These are phyloP conservation scores for Inonotus hispidus DNA, from an alignment of 1,284 basidiomycete genomes.

Conservation along the genomic window DNA sequence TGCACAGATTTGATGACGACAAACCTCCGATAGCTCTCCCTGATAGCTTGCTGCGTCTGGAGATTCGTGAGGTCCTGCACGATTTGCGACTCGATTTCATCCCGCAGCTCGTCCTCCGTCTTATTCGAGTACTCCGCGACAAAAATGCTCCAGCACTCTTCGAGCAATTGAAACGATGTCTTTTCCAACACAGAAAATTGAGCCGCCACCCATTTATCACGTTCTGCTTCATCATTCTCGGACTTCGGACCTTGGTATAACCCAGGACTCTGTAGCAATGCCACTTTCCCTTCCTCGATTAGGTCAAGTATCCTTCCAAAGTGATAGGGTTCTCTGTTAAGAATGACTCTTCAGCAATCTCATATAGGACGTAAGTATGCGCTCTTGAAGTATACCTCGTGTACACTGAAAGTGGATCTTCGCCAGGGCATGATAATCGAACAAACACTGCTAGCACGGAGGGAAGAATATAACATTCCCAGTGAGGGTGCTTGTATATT, in stretches of 20 bases:
- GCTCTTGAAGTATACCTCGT: constrained; percentile 28
- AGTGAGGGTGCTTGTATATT: constrained; percentile 12
- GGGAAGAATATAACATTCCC: constrained; percentile 17
- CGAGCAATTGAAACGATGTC: constrained; percentile 1
- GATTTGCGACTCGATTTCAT: constrained; percentile 9
- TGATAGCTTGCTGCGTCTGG: constrained; percentile 13
- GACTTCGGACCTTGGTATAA: background rate
- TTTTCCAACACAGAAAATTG: constrained; percentile 6
- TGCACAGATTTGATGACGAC: constrained; percentile 20
- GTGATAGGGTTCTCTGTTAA: constrained; percentile 27
- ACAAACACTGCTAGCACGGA: constrained; percentile 28
- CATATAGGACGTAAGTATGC: background rate
- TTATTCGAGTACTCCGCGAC: constrained; percentile 8
- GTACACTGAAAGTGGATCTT: constrained; percentile 26
- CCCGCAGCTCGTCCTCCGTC: background rate
- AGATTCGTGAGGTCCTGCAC: constrained; percentile 7
- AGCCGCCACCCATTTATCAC: constrained; percentile 5
- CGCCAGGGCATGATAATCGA: constrained; percentile 10
- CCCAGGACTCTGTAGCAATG: constrained; percentile 44
- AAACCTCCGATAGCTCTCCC: constrained; percentile 18
- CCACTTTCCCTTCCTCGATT: constrained; percentile 47
- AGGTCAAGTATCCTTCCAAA: constrained; percentile 38
- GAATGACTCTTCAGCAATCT: background rate
- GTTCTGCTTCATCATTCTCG: background rate
- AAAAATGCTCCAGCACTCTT: constrained; percentile 10